phyloP scores from a whole-genome alignment of 2,329 filamentous ascomycete genomes.

The Fusarium nematophilum region DNA sequence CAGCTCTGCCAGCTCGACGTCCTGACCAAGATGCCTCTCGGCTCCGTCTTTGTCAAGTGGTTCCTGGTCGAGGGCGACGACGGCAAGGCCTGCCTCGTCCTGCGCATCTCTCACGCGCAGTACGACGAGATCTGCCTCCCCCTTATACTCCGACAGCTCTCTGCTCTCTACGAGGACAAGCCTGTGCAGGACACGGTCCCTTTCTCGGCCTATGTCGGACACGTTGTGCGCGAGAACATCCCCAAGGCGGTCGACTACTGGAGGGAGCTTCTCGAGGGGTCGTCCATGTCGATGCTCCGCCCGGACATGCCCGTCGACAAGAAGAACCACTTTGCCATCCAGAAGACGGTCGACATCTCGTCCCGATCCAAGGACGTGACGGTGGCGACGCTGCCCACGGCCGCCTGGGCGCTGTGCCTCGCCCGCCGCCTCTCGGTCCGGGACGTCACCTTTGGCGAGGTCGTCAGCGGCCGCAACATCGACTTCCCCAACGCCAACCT shows the following conservation, averaged over 20 bases:
- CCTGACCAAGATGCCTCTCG: slow-evolving; percentile 65
- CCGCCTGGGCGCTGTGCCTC: slow-evolving; percentile 73
- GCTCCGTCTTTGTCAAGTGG: slow-evolving; percentile 71
- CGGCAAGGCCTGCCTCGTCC: slow-evolving; percentile 58
- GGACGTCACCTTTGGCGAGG: slow-evolving; percentile 74
- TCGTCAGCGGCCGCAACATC: slow-evolving; percentile 72
- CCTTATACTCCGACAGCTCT: slow-evolving; percentile 70
- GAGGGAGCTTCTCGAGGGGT: slow-evolving; percentile 67
- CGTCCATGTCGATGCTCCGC: slow-evolving; percentile 60
- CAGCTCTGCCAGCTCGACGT: slow-evolving; percentile 67
- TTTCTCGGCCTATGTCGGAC: slow-evolving; percentile 60
- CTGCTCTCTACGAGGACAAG: slow-evolving; percentile 54
- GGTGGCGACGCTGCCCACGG: slow-evolving; percentile 72
- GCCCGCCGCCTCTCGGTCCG: slow-evolving; percentile 62
- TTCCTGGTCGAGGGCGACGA: slow-evolving; percentile 58
- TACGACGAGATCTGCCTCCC: slow-evolving; percentile 77
- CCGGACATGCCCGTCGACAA: slow-evolving; percentile 52
- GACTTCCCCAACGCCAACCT: slow-evolving; percentile 65
- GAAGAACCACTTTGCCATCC: slow-evolving; percentile 55
- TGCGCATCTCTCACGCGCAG: slow-evolving; percentile 75
- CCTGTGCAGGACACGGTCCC: slow-evolving; percentile 50
- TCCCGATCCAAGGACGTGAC: slow-evolving; percentile 66
- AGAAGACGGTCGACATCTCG: slow-evolving; percentile 58
- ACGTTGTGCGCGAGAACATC: slow-evolving; percentile 54
- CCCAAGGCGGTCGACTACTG: slow-evolving; percentile 69